Evolutionary conservation across 495 filamentous ascomycete genomes (phyloP).

Genomic region (Aspergillus sclerotioniger): DNA sequence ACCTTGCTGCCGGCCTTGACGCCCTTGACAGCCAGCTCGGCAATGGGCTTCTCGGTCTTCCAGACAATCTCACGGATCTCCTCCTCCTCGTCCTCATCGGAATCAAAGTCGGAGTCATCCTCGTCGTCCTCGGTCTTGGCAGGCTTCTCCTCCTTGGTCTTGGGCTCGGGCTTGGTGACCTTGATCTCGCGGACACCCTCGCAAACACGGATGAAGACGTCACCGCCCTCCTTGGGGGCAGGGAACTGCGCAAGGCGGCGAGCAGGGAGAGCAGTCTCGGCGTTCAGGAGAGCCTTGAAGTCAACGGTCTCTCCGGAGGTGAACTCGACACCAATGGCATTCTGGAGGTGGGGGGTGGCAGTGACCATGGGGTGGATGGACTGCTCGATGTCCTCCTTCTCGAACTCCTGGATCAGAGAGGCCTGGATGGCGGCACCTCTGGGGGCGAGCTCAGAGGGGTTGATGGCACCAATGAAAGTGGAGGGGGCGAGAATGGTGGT

Average conservation of each 20-base stretch:
- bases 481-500: slow-evolving; percentile 81
- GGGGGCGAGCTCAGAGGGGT: slow-evolving; percentile 86
- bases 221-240: slow-evolving; percentile 72
- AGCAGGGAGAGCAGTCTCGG: slow-evolving; percentile 87
- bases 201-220: slow-evolving; percentile 80
- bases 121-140: slow-evolving; percentile 57
- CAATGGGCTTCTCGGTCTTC: slow-evolving; percentile 80
- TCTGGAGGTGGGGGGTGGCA: slow-evolving; percentile 81
- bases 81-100: slow-evolving; percentile 64
- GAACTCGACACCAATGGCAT: slow-evolving; percentile 84
- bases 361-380: slow-evolving; percentile 95
- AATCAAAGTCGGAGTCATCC: slow-evolving; percentile 63
- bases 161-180: slow-evolving; percentile 78
- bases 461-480: slow-evolving; percentile 73
- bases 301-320: slow-evolving; percentile 58
- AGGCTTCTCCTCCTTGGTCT: slow-evolving; percentile 64
- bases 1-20: slow-evolving; percentile 88
- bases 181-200: slow-evolving; percentile 89
- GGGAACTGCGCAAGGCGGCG: slow-evolving; percentile 75
- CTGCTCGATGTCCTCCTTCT: slow-evolving; percentile 89
- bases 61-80: slow-evolving; percentile 88
- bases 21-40: slow-evolving; percentile 78
- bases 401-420: slow-evolving; percentile 86
- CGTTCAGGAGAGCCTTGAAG: slow-evolving; percentile 74
- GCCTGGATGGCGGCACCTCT: slow-evolving; percentile 95